Conservation (phyloP, 169 alveolate species). For the Cytauxzoon felis region DNA sequence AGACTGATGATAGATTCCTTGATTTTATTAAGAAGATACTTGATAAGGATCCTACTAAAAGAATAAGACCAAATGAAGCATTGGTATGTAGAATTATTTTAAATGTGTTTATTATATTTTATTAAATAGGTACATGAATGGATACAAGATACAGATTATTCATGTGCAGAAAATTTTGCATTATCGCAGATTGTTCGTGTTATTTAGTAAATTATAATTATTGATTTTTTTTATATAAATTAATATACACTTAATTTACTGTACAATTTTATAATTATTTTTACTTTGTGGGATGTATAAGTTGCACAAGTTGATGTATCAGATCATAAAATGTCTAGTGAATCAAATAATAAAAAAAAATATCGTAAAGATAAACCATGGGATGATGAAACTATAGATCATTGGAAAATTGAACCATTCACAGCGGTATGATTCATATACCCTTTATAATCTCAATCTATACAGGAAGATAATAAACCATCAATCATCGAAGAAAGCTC, state of each 20-base stretch:
- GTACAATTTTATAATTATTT: no score
- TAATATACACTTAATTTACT: neutral
- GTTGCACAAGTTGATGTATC: neutral
- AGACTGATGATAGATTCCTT: slow-evolving; percentile 14
- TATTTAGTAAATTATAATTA: neutral
- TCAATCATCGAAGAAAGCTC: slow-evolving; percentile 92
- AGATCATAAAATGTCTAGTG: neutral
- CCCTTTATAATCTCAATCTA: slow-evolving; percentile 27
- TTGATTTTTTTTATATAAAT: neutral
- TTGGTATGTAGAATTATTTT: slow-evolving; percentile 8
- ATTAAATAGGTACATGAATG: slow-evolving; percentile 4
- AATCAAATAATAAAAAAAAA: slow-evolving; percentile 58
- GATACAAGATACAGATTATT: slow-evolving; percentile 9
- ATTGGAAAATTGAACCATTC: slow-evolving; percentile 94
- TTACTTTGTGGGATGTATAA: no score
- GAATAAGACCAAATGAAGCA: slow-evolving; percentile 23
- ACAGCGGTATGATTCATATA: slow-evolving; percentile 48
- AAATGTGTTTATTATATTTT: neutral
- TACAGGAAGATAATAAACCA: slow-evolving; percentile 81
- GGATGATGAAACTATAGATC: slow-evolving; percentile 98
- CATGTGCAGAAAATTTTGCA: slow-evolving; percentile 1
- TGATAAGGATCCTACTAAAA: slow-evolving; percentile 26
- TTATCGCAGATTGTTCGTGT: neutral
- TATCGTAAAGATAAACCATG: slow-evolving; percentile 98
- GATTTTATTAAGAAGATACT: slow-evolving; percentile 7